These are phyloP conservation scores for Pseudocercospora fuligena DNA, from an alignment of 2,329 filamentous ascomycete species.

Conservation along the genomic window DNA sequence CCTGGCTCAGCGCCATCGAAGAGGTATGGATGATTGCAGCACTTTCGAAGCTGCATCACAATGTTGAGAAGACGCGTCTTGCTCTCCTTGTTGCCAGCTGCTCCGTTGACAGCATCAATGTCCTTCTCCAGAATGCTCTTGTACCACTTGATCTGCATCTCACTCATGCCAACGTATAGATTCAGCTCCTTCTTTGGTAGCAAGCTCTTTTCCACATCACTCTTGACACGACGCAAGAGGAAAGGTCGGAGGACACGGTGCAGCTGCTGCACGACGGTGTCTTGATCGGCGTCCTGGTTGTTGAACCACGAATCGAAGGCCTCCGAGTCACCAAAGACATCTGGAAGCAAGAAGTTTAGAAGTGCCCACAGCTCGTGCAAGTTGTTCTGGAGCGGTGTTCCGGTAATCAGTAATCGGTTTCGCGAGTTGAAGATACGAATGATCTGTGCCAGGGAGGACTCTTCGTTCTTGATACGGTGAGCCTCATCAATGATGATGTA, in stretches of 20 bases:
- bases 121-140: constrained; percentile 99
- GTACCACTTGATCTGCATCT: constrained; percentile 99
- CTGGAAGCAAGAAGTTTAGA: constrained; percentile 95
- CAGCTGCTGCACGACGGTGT: constrained; percentile 93
- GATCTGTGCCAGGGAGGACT: constrained; percentile 94
- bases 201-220: constrained; percentile 96
- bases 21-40: constrained; percentile 97
- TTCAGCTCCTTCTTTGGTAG: constrained; percentile 98
- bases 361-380: constrained; percentile 97
- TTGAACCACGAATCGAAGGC: constrained; percentile 99
- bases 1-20: constrained; percentile 97
- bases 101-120: constrained; percentile 97
- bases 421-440: constrained; percentile 95
- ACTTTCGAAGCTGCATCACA: constrained; percentile 98
- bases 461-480: constrained; percentile 99
- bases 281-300: constrained; percentile 84
- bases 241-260: constrained; percentile 93
- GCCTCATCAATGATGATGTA: constrained; percentile 99
- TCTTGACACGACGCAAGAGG: constrained; percentile 92
- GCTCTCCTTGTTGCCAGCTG: constrained; percentile 93
- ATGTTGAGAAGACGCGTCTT: constrained; percentile 98
- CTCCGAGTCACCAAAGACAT: constrained; percentile 95
- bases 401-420: constrained; percentile 93
- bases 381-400: constrained; percentile 96
- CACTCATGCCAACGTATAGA: constrained; percentile 95